Conservation (phyloP, 495 filamentous ascomycete genomes). For the Neurospora sp. region DNA sequence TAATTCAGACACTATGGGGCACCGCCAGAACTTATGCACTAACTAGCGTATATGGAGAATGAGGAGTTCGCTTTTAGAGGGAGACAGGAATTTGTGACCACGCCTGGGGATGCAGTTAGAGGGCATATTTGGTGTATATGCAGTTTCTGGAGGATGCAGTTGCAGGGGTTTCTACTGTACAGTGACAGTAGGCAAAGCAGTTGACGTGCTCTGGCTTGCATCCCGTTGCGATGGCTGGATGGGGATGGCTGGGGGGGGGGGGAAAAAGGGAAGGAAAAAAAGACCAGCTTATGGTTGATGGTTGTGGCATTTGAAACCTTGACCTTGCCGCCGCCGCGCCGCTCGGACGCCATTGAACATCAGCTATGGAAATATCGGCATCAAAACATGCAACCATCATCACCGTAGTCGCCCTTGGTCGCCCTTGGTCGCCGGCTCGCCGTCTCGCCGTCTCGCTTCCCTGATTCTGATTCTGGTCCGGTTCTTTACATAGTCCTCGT, state of each 20-base stretch:
- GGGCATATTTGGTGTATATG: no score
- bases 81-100: no score
- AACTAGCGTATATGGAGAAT: no score
- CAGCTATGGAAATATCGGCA: not conserved
- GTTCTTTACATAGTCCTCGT: not conserved
- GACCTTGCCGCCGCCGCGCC: not conserved
- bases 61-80: no score
- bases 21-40: no score
- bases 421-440: not conserved
- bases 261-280: not conserved
- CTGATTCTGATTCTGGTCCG: not conserved
- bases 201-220: not conserved
- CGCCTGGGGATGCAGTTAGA: no score
- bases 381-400: not conserved
- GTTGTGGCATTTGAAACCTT: not conserved
- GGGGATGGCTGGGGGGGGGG: not conserved
- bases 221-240: not conserved
- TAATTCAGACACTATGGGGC: no score
- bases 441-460: not conserved
- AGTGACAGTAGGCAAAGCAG: not conserved
- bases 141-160: no score
- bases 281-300: not conserved
- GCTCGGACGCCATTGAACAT: not conserved
- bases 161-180: not conserved
- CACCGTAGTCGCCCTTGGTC: not conserved